Base-by-base conservation (phyloP, 2,329 filamentous ascomycete species). In the Ophioceras dolichostomum region DNA sequence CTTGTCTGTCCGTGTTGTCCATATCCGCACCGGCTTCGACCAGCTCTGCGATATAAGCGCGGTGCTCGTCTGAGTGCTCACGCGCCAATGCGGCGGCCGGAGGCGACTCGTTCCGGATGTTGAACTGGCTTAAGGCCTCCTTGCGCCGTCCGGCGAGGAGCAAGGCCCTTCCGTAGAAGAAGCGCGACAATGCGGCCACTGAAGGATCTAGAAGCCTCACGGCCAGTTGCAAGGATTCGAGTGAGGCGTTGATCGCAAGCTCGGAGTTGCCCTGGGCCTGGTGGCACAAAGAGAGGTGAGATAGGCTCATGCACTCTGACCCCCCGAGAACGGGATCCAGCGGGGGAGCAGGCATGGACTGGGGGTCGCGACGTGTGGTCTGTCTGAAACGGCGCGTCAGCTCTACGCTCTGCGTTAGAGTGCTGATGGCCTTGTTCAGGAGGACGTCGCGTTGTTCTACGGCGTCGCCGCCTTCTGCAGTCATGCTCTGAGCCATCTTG, bases 71-170 rank as follows among this genome's bases (percentile, higher is more conserved):
- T 1, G 53, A 60, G 1, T 56, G 56, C 38, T 62, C 60, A 38
- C 56, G 61, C 45, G 51, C 57, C 14, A 63, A 43, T 1, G 55
- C 56, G 16, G 59, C 55, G n/a, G 53, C 51, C 5, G 58, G 52
- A 0, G 56, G 51, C 38, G 53, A 55, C 1, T 37, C 39, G 10
- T 43, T 39, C 1, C 39, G 36, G 2, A 47, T 30, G 34, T 56
- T 53, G 42, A 59, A 56, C 28, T 54, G 48, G 13, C 34, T 16
- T 26, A 53, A 35, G 1, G 56, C 56, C 27, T 49, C 48, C 10
- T 48, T 43, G 2, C 29, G 36, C 19, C 46, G 44, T 0, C 51
- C 52, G 5, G 45, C 35, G 3, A 33, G 20, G 1, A 53, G 43
- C 3, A 59, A 37, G 5, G 52, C 53, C 2, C 49, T 45, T 0